These are phyloP conservation scores for Talaromyces sp. DNA, from an alignment of 2,329 filamentous ascomycete species.

Conservation along the genomic window DNA sequence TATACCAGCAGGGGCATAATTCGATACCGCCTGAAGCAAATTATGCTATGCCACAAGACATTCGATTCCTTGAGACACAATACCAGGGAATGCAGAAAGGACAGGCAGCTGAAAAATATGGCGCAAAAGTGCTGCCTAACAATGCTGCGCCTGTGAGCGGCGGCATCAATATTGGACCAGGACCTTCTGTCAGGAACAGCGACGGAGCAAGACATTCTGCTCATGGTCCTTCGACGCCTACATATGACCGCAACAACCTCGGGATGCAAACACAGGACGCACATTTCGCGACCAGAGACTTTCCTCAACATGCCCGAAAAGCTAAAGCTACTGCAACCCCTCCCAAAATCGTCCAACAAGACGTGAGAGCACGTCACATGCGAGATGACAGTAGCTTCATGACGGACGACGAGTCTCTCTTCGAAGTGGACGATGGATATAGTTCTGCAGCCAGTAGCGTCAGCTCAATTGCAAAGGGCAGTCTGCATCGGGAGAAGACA, in stretches of 20 bases:
- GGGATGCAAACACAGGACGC: background rate
- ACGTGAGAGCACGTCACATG: constrained; percentile 17
- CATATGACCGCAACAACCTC: background rate
- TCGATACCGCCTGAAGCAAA: background rate
- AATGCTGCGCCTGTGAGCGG: background rate
- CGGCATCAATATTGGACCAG: background rate
- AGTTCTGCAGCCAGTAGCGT: constrained; percentile 26
- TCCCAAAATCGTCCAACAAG: constrained; percentile 13
- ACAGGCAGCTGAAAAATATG: background rate
- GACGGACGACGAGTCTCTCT: constrained; percentile 30
- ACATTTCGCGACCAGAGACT: background rate
- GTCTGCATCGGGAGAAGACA: constrained; percentile 22
- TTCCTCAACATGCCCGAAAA: background rate
- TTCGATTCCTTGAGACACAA: background rate
- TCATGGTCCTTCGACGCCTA: background rate
- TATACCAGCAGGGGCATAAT: background rate
- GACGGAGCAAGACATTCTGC: background rate
- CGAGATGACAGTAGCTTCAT: constrained; percentile 26
- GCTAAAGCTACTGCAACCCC: background rate
- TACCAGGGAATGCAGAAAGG: background rate
- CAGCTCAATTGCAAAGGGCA: constrained; percentile 25
- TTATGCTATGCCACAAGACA: background rate
- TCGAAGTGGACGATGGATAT: constrained; percentile 27
- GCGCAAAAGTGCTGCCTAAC: background rate
- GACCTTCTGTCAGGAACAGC: background rate